These are phyloP conservation scores for Chlorella vulgaris DNA, from an alignment of 139 green algal species.

Conservation along the genomic window DNA sequence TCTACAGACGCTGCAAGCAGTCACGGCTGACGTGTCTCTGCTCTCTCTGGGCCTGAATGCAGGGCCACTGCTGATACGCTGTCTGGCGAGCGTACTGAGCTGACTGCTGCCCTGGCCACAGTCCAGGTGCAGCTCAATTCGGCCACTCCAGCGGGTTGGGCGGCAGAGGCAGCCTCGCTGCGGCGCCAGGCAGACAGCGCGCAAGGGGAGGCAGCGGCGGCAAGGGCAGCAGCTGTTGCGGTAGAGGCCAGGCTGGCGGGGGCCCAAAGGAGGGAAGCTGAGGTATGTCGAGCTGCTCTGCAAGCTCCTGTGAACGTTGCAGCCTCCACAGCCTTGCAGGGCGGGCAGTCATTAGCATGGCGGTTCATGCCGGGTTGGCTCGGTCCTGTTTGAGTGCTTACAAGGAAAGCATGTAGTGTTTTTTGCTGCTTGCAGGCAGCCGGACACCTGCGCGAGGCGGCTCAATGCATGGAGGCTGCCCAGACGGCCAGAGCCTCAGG, in stretches of 20 bases:
- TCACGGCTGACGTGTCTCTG: too few relatives aligned
- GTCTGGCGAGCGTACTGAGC: not conserved
- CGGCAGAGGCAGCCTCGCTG: not conserved
- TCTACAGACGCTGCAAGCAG: too few relatives aligned
- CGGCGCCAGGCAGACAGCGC: conserved; percentile 3
- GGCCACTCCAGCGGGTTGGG: conserved; percentile 19
- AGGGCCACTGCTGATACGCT: not conserved
- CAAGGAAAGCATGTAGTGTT: not conserved
- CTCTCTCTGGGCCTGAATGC: too few relatives aligned
- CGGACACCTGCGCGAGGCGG: conserved; percentile 25
- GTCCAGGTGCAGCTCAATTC: conserved; percentile 31
- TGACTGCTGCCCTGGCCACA: conserved; percentile 26
- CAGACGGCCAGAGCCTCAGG: conserved; percentile 2
- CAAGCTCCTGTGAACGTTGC: not conserved
- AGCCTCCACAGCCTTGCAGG: too few relatives aligned
- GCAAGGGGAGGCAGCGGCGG: not conserved
- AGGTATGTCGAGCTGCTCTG: not conserved
- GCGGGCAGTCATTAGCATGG: too few relatives aligned
- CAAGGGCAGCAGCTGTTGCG: not conserved
- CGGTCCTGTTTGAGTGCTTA: too few relatives aligned
- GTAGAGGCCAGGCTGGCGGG: not conserved
- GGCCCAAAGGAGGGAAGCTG: conserved; percentile 1
- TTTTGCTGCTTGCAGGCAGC: conserved; percentile 1
- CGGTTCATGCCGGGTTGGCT: not conserved
- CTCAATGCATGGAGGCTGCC: conserved; percentile 7